Evolutionary conservation across 2,329 filamentous ascomycete species (phyloP), one percentile per base, ranked within the genome.

Genomic region (Talaromyces sp.): DNA sequence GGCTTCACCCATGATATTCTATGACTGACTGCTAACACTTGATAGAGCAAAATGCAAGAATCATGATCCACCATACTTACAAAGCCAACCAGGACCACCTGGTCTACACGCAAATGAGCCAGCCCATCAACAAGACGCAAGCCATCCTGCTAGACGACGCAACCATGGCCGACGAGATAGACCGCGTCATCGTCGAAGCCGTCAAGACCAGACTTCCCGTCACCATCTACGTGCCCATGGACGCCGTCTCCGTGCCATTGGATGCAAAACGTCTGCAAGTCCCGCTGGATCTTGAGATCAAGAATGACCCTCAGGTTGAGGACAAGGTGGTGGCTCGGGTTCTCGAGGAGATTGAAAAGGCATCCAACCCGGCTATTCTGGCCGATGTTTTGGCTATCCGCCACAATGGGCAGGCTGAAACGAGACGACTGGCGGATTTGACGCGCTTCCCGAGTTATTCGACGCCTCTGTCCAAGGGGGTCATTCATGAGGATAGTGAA

Each of bases 381-480:
- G 85, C 93, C 4, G 91, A 96, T 73, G 89, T 89, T 41, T 93
- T 90, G 69, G 88, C 89, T 17, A 85, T 91, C 63, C 85, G 90
- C 29, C 89, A 93, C 69, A 81, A 86, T 54, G 87, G 89, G 21
- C 73, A 91, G 0, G 73, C 84, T 0, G 89, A 93, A 72, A 85
- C 90, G 26, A 84, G 90, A 66, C 83, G 84, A 6, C 78, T 96
- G 7, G 78, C 93, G 53, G 79, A 86, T 59, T 90, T 88, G 76
- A 89, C 89, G 0, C 79, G 84, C 8, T 79, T 95, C 5, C 90
- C 91, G 5, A 87, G 89, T 0, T 93, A 93, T 66, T 89, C 91
- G 21, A 89, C 90, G 0, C 89, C 91, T 11, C 93, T 95, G 88
- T 91, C 90, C 50, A 95, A 95, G 77, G 84, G 90, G 21, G 88